phyloP scores from a whole-genome alignment of 768 basidiomycete species.

The Tubosaeta sp. region DNA sequence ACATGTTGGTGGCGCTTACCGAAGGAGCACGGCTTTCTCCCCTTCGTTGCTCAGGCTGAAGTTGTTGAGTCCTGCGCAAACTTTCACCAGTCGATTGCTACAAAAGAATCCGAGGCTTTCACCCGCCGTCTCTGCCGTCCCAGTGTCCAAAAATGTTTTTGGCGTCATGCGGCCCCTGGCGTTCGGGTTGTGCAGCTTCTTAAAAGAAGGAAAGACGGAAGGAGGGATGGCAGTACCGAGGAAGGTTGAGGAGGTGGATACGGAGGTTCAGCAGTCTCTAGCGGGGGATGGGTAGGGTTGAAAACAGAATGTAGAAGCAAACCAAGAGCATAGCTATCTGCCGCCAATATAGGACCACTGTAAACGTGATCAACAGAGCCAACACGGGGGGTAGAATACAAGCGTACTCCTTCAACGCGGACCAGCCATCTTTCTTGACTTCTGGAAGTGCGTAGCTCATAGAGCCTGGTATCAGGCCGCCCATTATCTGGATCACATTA shows the following conservation, averaged over 20 bases:
- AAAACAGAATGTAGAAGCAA: conserved; percentile 69
- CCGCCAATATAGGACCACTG: conserved; percentile 52
- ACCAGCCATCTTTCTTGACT: conserved; percentile 85
- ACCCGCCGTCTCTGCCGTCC: conserved; percentile 61
- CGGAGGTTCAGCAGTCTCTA: conserved; percentile 63
- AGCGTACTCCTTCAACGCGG: conserved; percentile 71
- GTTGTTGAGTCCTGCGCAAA: conserved; percentile 80
- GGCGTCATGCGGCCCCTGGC: conserved; percentile 73
- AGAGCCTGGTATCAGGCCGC: conserved; percentile 57
- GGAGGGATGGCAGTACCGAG: conserved; percentile 72
- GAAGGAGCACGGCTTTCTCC: conserved; percentile 71
- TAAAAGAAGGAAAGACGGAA: conserved; percentile 73
- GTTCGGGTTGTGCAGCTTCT: conserved; percentile 86
- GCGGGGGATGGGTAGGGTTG: conserved; percentile 75
- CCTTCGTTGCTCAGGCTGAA: conserved; percentile 75
- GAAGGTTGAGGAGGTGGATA: conserved; percentile 77
- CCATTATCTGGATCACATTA: conserved; percentile 52
- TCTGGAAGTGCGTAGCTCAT: conserved; percentile 72
- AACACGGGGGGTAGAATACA: background rate
- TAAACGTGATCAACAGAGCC: background rate
- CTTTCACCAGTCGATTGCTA: conserved; percentile 75
- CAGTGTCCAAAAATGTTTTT: conserved; percentile 72
- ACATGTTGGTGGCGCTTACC: conserved; percentile 36
- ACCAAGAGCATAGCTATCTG: conserved; percentile 87
- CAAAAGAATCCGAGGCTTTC: conserved; percentile 75